Evolutionary conservation across 768 basidiomycete genomes (phyloP).

Genomic region (Boletus subparvulus): DNA sequence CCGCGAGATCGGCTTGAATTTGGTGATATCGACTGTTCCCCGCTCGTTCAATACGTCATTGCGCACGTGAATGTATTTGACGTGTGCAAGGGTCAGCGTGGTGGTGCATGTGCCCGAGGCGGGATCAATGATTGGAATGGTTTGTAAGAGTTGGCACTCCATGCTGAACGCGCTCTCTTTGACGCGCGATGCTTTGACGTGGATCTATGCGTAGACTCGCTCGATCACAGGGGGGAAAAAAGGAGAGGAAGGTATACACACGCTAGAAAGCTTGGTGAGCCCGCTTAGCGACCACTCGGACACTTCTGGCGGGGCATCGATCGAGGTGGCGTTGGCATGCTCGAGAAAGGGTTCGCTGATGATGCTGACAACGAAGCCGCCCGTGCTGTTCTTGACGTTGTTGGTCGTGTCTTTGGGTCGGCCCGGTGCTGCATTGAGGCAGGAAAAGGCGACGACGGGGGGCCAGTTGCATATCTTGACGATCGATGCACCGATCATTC

Average conservation of each 20-base stretch:
- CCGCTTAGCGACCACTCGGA: slow-evolving; percentile 42
- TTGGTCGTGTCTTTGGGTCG: slow-evolving; percentile 40
- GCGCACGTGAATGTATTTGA: slow-evolving; percentile 44
- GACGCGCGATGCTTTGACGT: slow-evolving; percentile 41
- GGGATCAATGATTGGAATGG: slow-evolving; percentile 35
- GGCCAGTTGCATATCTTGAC: slow-evolving; percentile 23
- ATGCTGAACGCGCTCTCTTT: slow-evolving; percentile 48
- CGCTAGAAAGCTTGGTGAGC: slow-evolving; percentile 19
- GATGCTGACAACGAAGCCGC: slow-evolving; percentile 52
- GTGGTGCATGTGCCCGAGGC: slow-evolving; percentile 22
- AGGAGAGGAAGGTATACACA: neutral
- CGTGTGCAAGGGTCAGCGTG: slow-evolving; percentile 38
- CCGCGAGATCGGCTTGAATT: slow-evolving; percentile 35
- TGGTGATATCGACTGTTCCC: slow-evolving; percentile 36
- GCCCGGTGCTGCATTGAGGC: slow-evolving; percentile 11
- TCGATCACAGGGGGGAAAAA: neutral
- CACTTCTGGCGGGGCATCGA: slow-evolving; percentile 37
- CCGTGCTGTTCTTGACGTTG: slow-evolving; percentile 41
- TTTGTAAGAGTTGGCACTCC: slow-evolving; percentile 44
- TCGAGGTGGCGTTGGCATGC: slow-evolving; percentile 37
- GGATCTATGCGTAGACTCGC: slow-evolving; percentile 16
- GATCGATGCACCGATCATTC: neutral
- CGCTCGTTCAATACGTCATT: slow-evolving; percentile 37
- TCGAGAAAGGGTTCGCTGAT: slow-evolving; percentile 51
- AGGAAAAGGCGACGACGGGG: slow-evolving; percentile 40